phyloP scores from a whole-genome alignment of 371 early-diverging fungal species.

The Rhizomucor pusillus region DNA sequence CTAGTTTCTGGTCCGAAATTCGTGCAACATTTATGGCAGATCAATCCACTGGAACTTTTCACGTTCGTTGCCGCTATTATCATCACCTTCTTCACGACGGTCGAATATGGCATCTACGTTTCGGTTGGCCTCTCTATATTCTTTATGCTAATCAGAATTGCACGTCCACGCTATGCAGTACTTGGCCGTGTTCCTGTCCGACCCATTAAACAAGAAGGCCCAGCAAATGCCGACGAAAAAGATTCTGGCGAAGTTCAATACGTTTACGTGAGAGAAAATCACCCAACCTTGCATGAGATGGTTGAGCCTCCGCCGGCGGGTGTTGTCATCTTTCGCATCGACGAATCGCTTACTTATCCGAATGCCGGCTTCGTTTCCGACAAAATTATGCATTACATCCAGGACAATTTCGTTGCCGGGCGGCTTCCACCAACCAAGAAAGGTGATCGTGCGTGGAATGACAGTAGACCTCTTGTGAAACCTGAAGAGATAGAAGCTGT shows the following conservation, averaged over 20 bases:
- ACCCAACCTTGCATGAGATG: conserved; percentile 28
- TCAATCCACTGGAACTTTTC: conserved; percentile 51
- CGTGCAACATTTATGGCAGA: conserved; percentile 27
- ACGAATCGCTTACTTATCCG: conserved; percentile 67
- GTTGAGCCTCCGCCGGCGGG: conserved; percentile 50
- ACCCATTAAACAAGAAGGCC: conserved; percentile 1
- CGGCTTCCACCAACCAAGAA: conserved; percentile 19
- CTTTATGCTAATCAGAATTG: conserved; percentile 66
- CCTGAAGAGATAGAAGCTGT: conserved; percentile 9
- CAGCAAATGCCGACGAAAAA: conserved; percentile 6
- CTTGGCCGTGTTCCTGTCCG: conserved; percentile 37
- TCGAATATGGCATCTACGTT: conserved; percentile 69
- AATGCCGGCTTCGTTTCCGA: conserved; percentile 56
- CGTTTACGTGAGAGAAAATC: conserved; percentile 41
- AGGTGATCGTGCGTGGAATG: conserved; percentile 52
- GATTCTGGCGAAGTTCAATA: conserved; percentile 15
- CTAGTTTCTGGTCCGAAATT: conserved; percentile 45
- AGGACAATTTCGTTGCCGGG: conserved; percentile 25
- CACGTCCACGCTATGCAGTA: conserved; percentile 58
- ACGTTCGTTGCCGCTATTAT: conserved; percentile 50
- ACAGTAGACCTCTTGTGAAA: conserved; percentile 29
- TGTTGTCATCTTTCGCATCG: conserved; percentile 55
- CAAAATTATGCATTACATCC: conserved; percentile 28
- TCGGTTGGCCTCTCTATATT: conserved; percentile 62
- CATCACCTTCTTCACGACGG: conserved; percentile 61